Conservation (phyloP, 139 green algal genomes). For the Chlorella sorokiniana region DNA sequence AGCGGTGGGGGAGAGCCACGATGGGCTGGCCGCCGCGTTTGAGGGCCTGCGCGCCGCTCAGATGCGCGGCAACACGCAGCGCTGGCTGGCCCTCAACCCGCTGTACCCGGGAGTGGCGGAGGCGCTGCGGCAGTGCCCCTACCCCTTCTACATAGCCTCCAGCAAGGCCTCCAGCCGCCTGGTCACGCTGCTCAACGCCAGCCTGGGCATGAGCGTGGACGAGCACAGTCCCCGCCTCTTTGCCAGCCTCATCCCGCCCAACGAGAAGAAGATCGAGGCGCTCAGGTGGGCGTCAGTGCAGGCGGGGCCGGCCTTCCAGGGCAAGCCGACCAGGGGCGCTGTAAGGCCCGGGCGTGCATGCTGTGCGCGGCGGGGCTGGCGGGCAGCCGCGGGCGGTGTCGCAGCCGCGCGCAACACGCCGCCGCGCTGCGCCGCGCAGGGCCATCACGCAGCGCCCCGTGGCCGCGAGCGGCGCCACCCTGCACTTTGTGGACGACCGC, state of each 20-base stretch:
- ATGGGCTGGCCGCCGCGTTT: constrained; percentile 48
- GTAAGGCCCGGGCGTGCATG: neutral
- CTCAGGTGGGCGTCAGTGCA: constrained; percentile 23
- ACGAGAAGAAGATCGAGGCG: constrained; percentile 66
- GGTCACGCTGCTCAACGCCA: constrained; percentile 30
- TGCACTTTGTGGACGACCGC: constrained; percentile 83
- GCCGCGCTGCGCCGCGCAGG: constrained; percentile 17
- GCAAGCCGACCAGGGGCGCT: neutral
- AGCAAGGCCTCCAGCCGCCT: constrained; percentile 35
- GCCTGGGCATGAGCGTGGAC: constrained; percentile 49
- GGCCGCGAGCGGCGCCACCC: constrained; percentile 27
- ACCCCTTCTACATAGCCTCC: constrained; percentile 50
- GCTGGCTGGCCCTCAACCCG: constrained; percentile 49
- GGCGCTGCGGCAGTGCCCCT: constrained; percentile 39
- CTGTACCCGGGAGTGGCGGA: constrained; percentile 54
- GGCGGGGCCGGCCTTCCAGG: too few species aligned
- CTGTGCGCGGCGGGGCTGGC: neutral
- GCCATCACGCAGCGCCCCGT: constrained; percentile 46
- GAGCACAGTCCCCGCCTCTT: constrained; percentile 61
- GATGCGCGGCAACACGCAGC: constrained; percentile 17
- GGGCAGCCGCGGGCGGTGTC: neutral
- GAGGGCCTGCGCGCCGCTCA: constrained; percentile 48
- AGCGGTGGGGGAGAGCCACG: constrained; percentile 16
- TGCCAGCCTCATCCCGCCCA: constrained; percentile 64
- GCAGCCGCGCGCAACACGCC: neutral